Percentiles rank a stretch among this genome's conserved stretches.
phyloP scores from a whole-genome alignment of 2,329 filamentous ascomycete species.

The Fusarium nygamai region DNA sequence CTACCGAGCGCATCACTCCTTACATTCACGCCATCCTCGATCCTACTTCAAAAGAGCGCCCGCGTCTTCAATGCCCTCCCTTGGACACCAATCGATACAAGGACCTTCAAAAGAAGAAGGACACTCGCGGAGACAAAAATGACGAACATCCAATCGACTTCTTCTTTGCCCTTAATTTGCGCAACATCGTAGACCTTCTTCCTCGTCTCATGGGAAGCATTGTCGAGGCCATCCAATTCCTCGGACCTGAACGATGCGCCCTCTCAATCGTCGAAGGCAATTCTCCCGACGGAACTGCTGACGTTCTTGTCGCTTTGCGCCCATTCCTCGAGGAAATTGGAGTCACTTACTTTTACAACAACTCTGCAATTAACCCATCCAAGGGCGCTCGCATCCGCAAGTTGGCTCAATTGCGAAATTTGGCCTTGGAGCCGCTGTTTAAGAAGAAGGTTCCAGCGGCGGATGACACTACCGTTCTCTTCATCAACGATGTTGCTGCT shows the following conservation, averaged over 20 bases:
- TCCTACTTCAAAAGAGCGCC: slow-evolving; percentile 37
- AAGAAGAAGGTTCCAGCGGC: slow-evolving; percentile 40
- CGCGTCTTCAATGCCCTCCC: slow-evolving; percentile 44
- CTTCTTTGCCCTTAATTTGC: slow-evolving; percentile 66
- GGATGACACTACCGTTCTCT: slow-evolving; percentile 57
- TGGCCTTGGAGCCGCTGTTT: slow-evolving; percentile 60
- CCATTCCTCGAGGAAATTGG: slow-evolving; percentile 52
- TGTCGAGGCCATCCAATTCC: slow-evolving; percentile 59
- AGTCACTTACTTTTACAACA: slow-evolving; percentile 53
- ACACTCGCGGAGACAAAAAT: neutral
- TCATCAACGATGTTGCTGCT: slow-evolving; percentile 64
- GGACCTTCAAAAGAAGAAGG: slow-evolving; percentile 23
- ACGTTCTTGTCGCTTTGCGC: slow-evolving; percentile 57
- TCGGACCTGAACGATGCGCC: slow-evolving; percentile 61
- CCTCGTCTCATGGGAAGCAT: slow-evolving; percentile 63
- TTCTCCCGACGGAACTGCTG: slow-evolving; percentile 63
- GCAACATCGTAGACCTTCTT: slow-evolving; percentile 56
- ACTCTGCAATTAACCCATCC: slow-evolving; percentile 56
- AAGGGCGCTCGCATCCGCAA: slow-evolving; percentile 56
- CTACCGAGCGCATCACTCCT: slow-evolving; percentile 29
- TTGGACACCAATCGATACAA: slow-evolving; percentile 38
- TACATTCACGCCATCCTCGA: slow-evolving; percentile 48
- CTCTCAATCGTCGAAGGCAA: slow-evolving; percentile 66
- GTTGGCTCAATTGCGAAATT: slow-evolving; percentile 62
- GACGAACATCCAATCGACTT: slow-evolving; percentile 44